These are phyloP conservation scores for Ophiocordyceps polyrhachis-furcata DNA, from an alignment of 2,329 filamentous ascomycete species.

Conservation along the genomic window DNA sequence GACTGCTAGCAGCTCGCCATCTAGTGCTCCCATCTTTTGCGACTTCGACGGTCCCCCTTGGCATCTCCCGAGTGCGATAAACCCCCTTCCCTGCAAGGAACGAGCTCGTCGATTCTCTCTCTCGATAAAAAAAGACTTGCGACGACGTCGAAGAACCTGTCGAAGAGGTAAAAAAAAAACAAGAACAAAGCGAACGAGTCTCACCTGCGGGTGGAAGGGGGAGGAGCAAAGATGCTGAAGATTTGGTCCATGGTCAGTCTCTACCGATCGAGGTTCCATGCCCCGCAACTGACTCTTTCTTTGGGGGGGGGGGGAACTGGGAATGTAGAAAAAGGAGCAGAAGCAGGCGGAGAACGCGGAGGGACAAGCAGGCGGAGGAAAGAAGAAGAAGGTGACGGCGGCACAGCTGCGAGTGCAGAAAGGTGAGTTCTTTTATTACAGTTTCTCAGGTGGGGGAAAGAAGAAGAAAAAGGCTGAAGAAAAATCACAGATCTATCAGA, in stretches of 20 bases:
- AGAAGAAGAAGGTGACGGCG: conserved; percentile 98
- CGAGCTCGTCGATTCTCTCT: too few species aligned
- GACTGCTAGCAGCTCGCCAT: too few species aligned
- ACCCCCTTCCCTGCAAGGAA: too few species aligned
- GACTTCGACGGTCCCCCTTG: too few species aligned
- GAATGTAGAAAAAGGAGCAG: conserved; percentile 75
- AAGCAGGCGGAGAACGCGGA: conserved; percentile 81
- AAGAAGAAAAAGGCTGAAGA: neutral
- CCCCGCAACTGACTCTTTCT: too few species aligned
- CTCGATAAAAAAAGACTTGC: too few species aligned
- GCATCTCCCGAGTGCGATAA: too few species aligned
- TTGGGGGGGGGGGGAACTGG: conserved; percentile 1
- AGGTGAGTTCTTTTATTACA: conserved; percentile 32
- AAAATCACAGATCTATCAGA: conserved; percentile 51
- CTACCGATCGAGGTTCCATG: neutral
- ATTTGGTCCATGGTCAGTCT: conserved; percentile 86
- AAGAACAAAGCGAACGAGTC: too few species aligned
- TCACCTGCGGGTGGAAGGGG: too few species aligned
- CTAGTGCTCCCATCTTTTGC: neutral
- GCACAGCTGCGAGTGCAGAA: conserved; percentile 92
- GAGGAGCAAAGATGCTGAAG: conserved; percentile 65
- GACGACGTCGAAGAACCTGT: too few species aligned
- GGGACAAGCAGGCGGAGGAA: conserved; percentile 47
- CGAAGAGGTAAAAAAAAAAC: too few species aligned
- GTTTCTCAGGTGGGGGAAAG: neutral